Percentiles rank a stretch among this genome's conserved stretches.
Evolutionary conservation across 306 rosid genomes (phyloP).

Genomic region (Coriaria nepalensis): DNA sequence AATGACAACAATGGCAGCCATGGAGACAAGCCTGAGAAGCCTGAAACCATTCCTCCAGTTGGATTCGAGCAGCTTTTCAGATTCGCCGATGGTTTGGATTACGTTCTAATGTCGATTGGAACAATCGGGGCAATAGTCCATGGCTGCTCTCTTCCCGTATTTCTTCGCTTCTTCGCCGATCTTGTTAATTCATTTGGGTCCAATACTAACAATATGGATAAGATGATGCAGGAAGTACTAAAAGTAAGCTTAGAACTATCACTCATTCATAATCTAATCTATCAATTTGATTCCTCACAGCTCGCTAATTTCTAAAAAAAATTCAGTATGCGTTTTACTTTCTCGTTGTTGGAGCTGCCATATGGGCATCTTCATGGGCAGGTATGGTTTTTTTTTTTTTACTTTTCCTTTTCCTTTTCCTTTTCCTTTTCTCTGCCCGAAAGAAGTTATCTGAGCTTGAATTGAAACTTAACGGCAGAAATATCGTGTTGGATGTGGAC

Average conservation of each 20-base stretch:
- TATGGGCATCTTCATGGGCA: slow-evolving; percentile 99
- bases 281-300: too few species aligned
- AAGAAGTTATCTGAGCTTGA: slow-evolving; percentile 4
- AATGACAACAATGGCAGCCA: slow-evolving; percentile 21
- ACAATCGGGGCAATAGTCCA: slow-evolving; percentile 81
- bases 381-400: slow-evolving; percentile 28
- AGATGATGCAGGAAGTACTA: slow-evolving; percentile 82
- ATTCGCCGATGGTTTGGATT: slow-evolving; percentile 91
- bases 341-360: slow-evolving; percentile 94
- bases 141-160: slow-evolving; percentile 85
- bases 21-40: slow-evolving; percentile 51
- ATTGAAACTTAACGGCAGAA: slow-evolving; percentile 36
- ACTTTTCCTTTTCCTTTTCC: background rate
- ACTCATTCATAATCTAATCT: too few species aligned
- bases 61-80: slow-evolving; percentile 66
- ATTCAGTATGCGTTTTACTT: slow-evolving; percentile 95
- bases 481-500: slow-evolving; percentile 99
- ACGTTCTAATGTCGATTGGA: slow-evolving; percentile 68
- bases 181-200: slow-evolving; percentile 94
- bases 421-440: background rate
- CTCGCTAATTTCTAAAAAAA: background rate
- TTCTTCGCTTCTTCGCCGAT: slow-evolving; percentile 94
- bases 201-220: slow-evolving; percentile 62
- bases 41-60: slow-evolving; percentile 36
- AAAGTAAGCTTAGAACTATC: slow-evolving; percentile 32